A percentile compares a stretch with the other conserved stretches of the same genome.
Evolutionary conservation across 2,329 filamentous ascomycete genomes (phyloP).

Genomic region (Penicillium sp.): DNA sequence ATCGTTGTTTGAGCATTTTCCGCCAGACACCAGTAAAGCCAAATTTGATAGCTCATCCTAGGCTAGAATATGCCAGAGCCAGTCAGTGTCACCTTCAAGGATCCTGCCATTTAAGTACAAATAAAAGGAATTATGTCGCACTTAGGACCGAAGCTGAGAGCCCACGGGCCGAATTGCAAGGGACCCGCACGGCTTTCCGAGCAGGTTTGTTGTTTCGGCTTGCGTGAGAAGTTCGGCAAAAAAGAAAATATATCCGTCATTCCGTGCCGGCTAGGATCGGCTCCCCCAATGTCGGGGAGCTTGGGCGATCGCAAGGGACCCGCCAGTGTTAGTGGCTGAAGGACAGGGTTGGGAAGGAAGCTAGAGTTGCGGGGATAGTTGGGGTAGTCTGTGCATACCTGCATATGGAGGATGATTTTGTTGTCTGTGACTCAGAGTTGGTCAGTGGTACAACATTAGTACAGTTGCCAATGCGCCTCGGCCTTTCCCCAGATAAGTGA

Average conservation of each 20-base stretch:
- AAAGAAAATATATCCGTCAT: constrained; percentile 1
- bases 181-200: constrained; percentile 16
- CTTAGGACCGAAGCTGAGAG: background rate
- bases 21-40: background rate
- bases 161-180: constrained; percentile 7
- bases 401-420: background rate
- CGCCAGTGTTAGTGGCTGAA: background rate
- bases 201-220: background rate
- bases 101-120: background rate
- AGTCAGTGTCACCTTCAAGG: background rate
- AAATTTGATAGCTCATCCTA: background rate
- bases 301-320: constrained; percentile 10
- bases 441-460: background rate
- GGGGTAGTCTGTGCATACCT: background rate
- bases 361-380: background rate
- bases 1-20: too few relatives aligned
- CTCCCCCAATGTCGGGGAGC: background rate
- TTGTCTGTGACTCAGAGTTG: too few relatives aligned
- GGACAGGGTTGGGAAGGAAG: background rate
- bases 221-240: background rate
- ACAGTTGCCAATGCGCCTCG: background rate
- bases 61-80: background rate
- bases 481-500: background rate
- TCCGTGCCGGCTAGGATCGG: constrained; percentile 2
- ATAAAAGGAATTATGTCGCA: background rate